phyloP scores from a whole-genome alignment of 768 basidiomycete species.

The Amanita phalloides region DNA sequence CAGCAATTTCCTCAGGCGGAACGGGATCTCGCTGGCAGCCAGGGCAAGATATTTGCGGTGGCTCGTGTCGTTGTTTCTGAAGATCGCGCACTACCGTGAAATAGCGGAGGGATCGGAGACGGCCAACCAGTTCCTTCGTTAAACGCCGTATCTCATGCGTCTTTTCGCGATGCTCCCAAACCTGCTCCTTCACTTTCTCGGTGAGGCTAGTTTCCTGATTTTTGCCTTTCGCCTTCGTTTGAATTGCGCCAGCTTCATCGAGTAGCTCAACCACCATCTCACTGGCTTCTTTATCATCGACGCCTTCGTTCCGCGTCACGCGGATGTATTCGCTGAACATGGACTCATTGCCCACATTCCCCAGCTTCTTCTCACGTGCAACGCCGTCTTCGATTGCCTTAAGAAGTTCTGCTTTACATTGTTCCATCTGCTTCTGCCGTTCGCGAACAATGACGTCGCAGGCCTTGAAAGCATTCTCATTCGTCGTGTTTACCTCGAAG shows the following conservation, averaged over 20 bases:
- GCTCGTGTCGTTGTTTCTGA: conserved; percentile 60
- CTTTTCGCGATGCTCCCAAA: conserved; percentile 80
- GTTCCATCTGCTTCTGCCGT: conserved; percentile 67
- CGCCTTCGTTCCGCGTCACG: conserved; percentile 55
- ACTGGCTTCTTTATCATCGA: conserved; percentile 72
- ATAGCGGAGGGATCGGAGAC: conserved; percentile 83
- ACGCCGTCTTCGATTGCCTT: conserved; percentile 55
- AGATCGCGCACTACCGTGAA: conserved; percentile 87
- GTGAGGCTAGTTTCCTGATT: conserved; percentile 46
- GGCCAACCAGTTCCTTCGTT: conserved; percentile 82
- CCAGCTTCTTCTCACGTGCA: conserved; percentile 58
- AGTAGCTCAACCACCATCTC: conserved; percentile 47
- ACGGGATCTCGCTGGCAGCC: conserved; percentile 44
- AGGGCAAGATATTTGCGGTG: conserved; percentile 52
- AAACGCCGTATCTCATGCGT: conserved; percentile 79
- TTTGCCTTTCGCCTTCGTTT: conserved; percentile 35
- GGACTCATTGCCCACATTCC: conserved; percentile 53
- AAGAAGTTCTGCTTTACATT: conserved; percentile 67
- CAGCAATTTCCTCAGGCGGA: conserved; percentile 60
- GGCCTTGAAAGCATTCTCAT: conserved; percentile 77
- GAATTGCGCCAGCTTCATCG: conserved; percentile 44
- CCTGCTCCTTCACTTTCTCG: conserved; percentile 46
- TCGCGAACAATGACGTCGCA: conserved; percentile 87
- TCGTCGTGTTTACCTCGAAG: conserved; percentile 72
- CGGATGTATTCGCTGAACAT: conserved; percentile 75